Evolutionary conservation across 768 basidiomycete genomes (phyloP), one percentile per base, ranked within the genome.

Genomic region (Cystobasidium onofrii): DNA sequence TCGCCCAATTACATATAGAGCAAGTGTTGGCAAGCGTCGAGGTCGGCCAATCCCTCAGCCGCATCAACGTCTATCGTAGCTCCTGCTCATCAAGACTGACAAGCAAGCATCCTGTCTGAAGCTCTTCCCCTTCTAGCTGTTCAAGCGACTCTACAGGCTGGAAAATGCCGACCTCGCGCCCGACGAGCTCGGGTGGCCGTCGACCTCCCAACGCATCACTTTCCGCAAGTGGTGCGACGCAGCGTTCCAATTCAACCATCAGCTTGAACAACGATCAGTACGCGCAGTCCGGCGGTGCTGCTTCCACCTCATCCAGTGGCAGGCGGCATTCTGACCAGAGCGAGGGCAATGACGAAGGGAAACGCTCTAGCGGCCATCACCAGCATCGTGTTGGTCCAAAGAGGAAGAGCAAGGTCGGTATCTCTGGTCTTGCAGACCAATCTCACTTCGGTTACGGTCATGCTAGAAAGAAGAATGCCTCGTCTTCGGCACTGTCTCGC

Each of bases 371-470:
- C 10, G 33, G 31, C 25, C 33, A 34, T 9, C 63, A 64, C 43
- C 17, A n/a, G 6, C 25, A n/a, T 13, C 34, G 39, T 36, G 36
- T 71, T 3, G 69, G 69, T 9, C 69, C 69, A 7, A 71, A 71
- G 29, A 55, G 69, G 34, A 71, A 60, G 55, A 71, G 69, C 55
- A 55, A 60, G 41, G 54, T 71, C 31, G 69, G 69, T 15, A 60
- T 71, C 1, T 25, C 52, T 23, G 34, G 55, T 27, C 25, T 69
- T 12, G 36, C 63, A 46, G 41, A 67, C 44, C 65, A 67, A 15
- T 27, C 23, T 17, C 65, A 50, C 44, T 43, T 43, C 34, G 46
- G 54, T 36, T 27, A 55, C 18, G 23, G 9, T 20, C 50, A 55
- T n/a, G 69, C 34, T 2, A 23, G 43, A 36, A 39, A 69, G 46